Conservation (phyloP, 208 protist genomes). For the Leishmania amazonensis region DNA sequence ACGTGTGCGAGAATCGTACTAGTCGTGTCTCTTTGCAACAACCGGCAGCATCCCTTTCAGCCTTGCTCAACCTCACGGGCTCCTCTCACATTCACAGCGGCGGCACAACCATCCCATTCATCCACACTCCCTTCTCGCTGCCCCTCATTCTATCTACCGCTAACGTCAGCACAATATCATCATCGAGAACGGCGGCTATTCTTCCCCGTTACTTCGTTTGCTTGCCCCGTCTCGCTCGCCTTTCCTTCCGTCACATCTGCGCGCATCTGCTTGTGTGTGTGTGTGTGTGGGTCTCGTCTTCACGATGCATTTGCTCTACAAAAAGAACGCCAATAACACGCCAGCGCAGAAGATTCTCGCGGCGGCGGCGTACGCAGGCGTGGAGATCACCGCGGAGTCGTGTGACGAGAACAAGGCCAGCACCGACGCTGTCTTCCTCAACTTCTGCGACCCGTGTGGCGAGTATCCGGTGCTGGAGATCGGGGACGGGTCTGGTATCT, state of each 20-base stretch:
- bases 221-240: not conserved
- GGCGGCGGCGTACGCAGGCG: conserved; percentile 57
- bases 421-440: conserved; percentile 54
- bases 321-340: conserved; percentile 54
- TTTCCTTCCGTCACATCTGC: not conserved
- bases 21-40: not conserved
- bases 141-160: not conserved
- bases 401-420: conserved; percentile 46
- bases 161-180: not conserved
- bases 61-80: not conserved
- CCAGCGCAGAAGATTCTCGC: conserved; percentile 57
- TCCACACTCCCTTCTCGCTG: no score
- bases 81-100: not conserved
- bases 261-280: not conserved
- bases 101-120: not conserved
- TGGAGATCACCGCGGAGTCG: conserved; percentile 34
- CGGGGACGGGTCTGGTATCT: conserved; percentile 39
- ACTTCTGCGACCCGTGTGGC: conserved; percentile 69
- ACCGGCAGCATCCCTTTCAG: not conserved
- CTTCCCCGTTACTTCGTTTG: not conserved
- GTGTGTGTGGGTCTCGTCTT: not conserved
- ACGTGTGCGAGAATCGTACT: not conserved
- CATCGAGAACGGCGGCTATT: not conserved
- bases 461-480: conserved; percentile 76
- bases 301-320: conserved; percentile 47